phyloP scores from a whole-genome alignment of 768 basidiomycete genomes.

The Lactarius hatsudake region DNA sequence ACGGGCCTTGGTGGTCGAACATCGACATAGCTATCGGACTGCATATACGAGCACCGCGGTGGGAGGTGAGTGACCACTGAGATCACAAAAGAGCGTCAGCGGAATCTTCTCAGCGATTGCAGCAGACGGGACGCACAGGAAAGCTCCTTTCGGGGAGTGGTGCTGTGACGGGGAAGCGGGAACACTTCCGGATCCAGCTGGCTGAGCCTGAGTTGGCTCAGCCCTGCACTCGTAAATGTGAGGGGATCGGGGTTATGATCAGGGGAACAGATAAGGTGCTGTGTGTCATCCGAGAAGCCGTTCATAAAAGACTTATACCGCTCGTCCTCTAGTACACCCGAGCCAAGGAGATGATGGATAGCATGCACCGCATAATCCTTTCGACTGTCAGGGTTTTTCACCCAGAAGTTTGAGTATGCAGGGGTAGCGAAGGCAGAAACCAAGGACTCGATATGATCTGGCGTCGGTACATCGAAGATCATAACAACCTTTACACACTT shows the following conservation, averaged over 20 bases:
- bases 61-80: slow-evolving; percentile 28
- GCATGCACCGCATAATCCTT: slow-evolving; percentile 48
- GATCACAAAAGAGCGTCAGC: background rate
- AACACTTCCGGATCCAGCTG: slow-evolving; percentile 74
- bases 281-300: slow-evolving; percentile 53
- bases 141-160: slow-evolving; percentile 42
- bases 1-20: slow-evolving; percentile 28
- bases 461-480: slow-evolving; percentile 69
- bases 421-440: slow-evolving; percentile 44
- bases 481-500: slow-evolving; percentile 49
- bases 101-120: background rate
- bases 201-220: slow-evolving; percentile 68
- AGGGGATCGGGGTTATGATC: slow-evolving; percentile 60
- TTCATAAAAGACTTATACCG: slow-evolving; percentile 73
- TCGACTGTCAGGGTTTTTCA: slow-evolving; percentile 39
- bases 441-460: slow-evolving; percentile 53
- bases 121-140: slow-evolving; percentile 28
- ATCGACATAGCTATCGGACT: slow-evolving; percentile 22
- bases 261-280: slow-evolving; percentile 78
- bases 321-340: slow-evolving; percentile 64
- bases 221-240: slow-evolving; percentile 71
- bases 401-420: slow-evolving; percentile 50
- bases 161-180: slow-evolving; percentile 55
- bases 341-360: slow-evolving; percentile 71
- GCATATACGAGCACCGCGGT: slow-evolving; percentile 9